Percentiles rank a stretch among this genome's conserved stretches.
phyloP scores from a whole-genome alignment of 176 grass and related monocot genomes.

The Carex scoparia region DNA sequence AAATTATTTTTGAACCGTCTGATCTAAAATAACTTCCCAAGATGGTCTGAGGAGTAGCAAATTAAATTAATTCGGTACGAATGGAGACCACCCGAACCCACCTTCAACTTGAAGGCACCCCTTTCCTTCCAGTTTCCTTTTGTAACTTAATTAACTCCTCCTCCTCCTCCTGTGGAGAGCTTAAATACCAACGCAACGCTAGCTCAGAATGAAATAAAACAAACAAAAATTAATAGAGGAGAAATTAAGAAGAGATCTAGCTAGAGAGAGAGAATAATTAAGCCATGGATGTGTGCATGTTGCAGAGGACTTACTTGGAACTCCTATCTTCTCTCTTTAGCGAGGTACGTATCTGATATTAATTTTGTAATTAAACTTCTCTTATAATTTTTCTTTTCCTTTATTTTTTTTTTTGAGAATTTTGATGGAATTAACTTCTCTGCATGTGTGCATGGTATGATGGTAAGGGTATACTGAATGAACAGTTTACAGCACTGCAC shows the following conservation, averaged over 20 bases:
- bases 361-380: not conserved
- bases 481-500: conserved; percentile 30
- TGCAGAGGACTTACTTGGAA: conserved; percentile 32
- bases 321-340: conserved; percentile 21
- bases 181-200: not conserved
- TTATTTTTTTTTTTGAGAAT: not conserved
- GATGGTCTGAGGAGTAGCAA: not conserved
- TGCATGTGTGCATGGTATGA: no score
- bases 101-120: not conserved
- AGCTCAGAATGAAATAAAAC: not conserved
- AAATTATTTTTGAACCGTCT: not conserved
- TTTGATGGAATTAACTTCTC: not conserved
- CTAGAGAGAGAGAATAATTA: not conserved
- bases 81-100: not conserved
- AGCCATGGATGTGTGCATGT: conserved; percentile 21
- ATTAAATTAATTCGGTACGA: not conserved
- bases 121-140: not conserved
- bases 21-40: not conserved
- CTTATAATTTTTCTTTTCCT: not conserved
- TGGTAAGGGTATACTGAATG: conserved; percentile 30
- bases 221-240: not conserved
- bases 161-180: not conserved
- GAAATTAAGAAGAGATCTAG: not conserved
- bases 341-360: conserved; percentile 32
- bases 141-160: not conserved